Base-by-base conservation (phyloP, 2,329 filamentous ascomycete species). In the Neophaeococcomyces aloes region DNA sequence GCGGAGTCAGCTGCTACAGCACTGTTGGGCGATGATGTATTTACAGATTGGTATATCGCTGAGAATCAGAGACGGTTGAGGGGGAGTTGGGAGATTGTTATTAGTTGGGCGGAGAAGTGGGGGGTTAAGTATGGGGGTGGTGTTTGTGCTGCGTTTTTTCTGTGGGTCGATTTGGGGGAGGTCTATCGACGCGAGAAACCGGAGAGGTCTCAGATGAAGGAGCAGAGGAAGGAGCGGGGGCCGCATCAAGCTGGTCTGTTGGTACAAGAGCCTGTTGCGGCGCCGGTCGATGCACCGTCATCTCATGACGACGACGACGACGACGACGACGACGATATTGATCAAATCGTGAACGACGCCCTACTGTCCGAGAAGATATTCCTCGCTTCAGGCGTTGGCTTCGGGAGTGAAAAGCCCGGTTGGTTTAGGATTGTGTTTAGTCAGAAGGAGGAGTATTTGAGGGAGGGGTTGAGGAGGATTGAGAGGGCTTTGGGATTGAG, bases 101-200 rank as follows among this genome's bases (percentile, higher is more conserved):
- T 58, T 0, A 31, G 38, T 0, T 66, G 57, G 3, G 57, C 76
- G 13, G 50, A 56, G 7, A 55, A 59, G 2, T 58, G 69, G 6
- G 63, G 65, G 2, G 65, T 78, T 3, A 56, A 62, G 11, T 74
- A 73, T 48, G 61, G 66, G 0, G 56, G 62, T 0, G 70, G 70
- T 0, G 63, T 60, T 3, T 77, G 76, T 48, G 74, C 74, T 0
- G 74, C 71, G 0, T 76, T 78, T 52, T 79, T 78, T 52, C 48
- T 78, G 2, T 78, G 69, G 64, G 56, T 74, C 2, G 65, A 78
- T 53, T 52, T 79, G 2, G 60, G 60, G 0, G 58, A 59, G 53
- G 55, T 36, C 13, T 62, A 58, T 45, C n/a, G n/a, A n/a, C n/a
- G n/a, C n/a, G n/a, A n/a, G n/a, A n/a, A n/a, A n/a, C n/a, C n/a